Base-by-base conservation (phyloP, 106 monocot species). In the Agapanthus africanus region DNA sequence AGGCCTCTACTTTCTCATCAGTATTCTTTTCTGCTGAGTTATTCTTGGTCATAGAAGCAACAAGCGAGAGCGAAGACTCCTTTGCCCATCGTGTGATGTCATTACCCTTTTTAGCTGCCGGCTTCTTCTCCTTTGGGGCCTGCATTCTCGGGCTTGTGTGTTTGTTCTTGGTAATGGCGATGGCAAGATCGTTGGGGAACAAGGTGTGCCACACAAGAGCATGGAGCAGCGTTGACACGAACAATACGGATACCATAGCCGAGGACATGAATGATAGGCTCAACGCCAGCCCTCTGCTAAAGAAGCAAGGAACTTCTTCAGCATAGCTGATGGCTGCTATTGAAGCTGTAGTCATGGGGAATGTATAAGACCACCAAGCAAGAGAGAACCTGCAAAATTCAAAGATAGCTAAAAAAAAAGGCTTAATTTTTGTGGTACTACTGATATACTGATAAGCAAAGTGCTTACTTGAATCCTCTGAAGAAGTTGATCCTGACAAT, bases 361-460 rank as follows among this genome's bases (percentile, higher is more conserved):
- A 95, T 11, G 95, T 91, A 49, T 95, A 95, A 16, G 95, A 77
- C 95, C 95, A 95, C 95, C 95, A 95, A 25, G 95, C 91, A 38
- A 95, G 60, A 16, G 95, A 95, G 73, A 95, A 95, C 63, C 84
- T 88, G 72, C 52, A 65, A 49, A 21, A 22, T n/a, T 8, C 1
- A n/a, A 22, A 73, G n/a, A n/a, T n/a, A n/a, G n/a, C n/a, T n/a
- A n/a, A n/a, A n/a, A n/a, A n/a, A n/a, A n/a, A n/a, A n/a, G n/a
- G n/a, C n/a, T n/a, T n/a, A n/a, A n/a, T n/a, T n/a, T n/a, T n/a
- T n/a, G n/a, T n/a, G n/a, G n/a, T n/a, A n/a, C n/a, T n/a, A n/a
- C n/a, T n/a, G n/a, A n/a, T n/a, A 1, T 31, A 18, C 26, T 10
- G 36, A 50, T 6, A 19, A 52, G 42, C 13, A 42, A 39, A 9